These are phyloP conservation scores for Phytopythium litorale DNA, from an alignment of 352 stramenopile genomes.

Conservation along the genomic window DNA sequence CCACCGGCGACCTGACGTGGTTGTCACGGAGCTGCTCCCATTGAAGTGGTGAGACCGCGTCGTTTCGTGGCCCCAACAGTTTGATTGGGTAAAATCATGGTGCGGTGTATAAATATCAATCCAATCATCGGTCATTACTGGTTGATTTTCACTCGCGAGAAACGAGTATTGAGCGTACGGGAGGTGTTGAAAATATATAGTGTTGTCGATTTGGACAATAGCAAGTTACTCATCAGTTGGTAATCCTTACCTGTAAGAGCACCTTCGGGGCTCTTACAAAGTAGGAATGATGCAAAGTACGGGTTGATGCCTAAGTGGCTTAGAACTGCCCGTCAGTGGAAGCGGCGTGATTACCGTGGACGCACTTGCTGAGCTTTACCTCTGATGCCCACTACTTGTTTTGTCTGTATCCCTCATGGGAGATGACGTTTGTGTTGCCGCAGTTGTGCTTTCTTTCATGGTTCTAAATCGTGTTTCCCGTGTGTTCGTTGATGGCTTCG, in stretches of 20 bases:
- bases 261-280: constrained; percentile 59
- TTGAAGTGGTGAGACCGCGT: constrained; percentile 2
- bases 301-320: constrained; percentile 78
- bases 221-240: constrained; percentile 71
- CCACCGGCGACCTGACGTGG: too few species aligned
- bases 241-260: constrained; percentile 83
- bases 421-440: too few species aligned
- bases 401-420: too few species aligned
- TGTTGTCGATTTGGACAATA: not conserved
- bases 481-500: too few species aligned
- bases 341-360: constrained; percentile 79
- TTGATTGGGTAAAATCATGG: not conserved
- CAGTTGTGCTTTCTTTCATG: too few species aligned
- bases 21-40: not conserved
- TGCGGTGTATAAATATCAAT: not conserved
- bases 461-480: too few species aligned
- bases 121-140: not conserved
- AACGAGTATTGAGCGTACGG: constrained; percentile 17
- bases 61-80: not conserved
- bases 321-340: constrained; percentile 70
- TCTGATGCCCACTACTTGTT: constrained; percentile 1
- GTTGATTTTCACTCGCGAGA: too few species aligned
- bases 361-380: constrained; percentile 47
- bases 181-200: constrained; percentile 5
- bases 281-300: constrained; percentile 81